Conservation (phyloP, 2,329 filamentous ascomycete genomes). For the Knufia fluminis region DNA sequence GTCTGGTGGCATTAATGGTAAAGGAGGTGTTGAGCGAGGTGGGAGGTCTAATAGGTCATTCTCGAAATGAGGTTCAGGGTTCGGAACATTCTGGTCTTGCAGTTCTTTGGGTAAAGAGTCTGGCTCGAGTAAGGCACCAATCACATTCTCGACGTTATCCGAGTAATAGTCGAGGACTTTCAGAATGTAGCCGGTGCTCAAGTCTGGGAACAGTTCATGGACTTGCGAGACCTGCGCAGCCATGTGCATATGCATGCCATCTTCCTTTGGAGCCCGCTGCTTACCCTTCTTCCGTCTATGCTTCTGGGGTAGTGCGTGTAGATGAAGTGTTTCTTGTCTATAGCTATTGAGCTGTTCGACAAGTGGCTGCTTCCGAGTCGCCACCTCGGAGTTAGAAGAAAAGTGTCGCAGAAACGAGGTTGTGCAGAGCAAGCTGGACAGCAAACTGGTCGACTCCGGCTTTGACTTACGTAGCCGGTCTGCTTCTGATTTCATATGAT, state of each 20-base stretch:
- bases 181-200: conserved; percentile 73
- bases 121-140: conserved; percentile 66
- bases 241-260: conserved; percentile 62
- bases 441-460: conserved; percentile 48
- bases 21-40: conserved; percentile 33
- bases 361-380: conserved; percentile 33
- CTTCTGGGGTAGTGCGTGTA: conserved; percentile 32
- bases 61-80: conserved; percentile 11
- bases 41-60: conserved; percentile 37
- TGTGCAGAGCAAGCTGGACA: conserved; percentile 69
- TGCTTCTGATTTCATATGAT: conserved; percentile 64
- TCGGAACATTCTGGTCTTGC: conserved; percentile 27
- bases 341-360: conserved; percentile 32
- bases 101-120: conserved; percentile 64
- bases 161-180: conserved; percentile 70
- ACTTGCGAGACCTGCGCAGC: conserved; percentile 81
- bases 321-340: conserved; percentile 29
- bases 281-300: conserved; percentile 35
- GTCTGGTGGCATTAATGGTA: conserved; percentile 55
- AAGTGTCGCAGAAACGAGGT: conserved; percentile 58
- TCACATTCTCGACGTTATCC: conserved; percentile 68
- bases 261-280: conserved; percentile 28
- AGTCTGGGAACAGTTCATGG: conserved; percentile 85
- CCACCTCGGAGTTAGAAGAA: conserved; percentile 27
- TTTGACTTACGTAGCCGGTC: conserved; percentile 46